Evolutionary conservation across 352 stramenopile species (phyloP).

Genomic region (Pseudoperonospora humuli): DNA sequence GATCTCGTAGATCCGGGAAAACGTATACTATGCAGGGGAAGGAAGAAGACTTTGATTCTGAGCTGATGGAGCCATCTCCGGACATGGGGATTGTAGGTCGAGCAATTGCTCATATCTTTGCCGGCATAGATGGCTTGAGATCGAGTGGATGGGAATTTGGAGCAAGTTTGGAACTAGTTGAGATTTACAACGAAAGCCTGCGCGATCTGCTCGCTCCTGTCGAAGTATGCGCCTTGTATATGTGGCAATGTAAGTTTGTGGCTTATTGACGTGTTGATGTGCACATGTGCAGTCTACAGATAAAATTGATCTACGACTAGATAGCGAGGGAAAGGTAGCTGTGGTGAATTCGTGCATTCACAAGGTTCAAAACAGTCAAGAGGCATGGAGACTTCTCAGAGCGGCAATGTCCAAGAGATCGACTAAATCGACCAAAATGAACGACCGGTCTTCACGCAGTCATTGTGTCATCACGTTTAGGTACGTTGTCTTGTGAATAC

Average conservation of each 20-base stretch:
- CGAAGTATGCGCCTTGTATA: constrained; percentile 27
- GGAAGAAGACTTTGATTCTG: constrained; percentile 26
- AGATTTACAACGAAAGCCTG: constrained; percentile 98
- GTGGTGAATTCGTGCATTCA: constrained; percentile 62
- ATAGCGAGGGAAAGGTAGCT: constrained; percentile 54
- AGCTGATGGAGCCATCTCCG: constrained; percentile 34
- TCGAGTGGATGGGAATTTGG: constrained; percentile 69
- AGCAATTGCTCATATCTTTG: constrained; percentile 73
- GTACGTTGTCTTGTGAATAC: too few relatives aligned
- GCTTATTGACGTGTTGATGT: constrained; percentile 1
- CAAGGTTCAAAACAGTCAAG: constrained; percentile 41
- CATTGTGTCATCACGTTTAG: constrained; percentile 83
- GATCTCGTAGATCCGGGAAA: constrained; percentile 59
- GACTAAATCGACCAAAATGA: constrained; percentile 84
- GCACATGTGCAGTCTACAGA: constrained; percentile 33
- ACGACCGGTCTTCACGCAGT: constrained; percentile 75
- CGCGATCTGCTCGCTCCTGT: constrained; percentile 84
- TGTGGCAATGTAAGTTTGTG: neutral
- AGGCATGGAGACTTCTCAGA: constrained; percentile 59
- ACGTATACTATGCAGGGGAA: constrained; percentile 85
- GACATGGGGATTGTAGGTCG: constrained; percentile 79
- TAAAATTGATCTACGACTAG: constrained; percentile 65
- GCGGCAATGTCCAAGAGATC: constrained; percentile 50
- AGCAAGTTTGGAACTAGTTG: constrained; percentile 84
- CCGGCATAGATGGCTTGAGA: constrained; percentile 46